Base-by-base conservation (phyloP, 768 basidiomycete genomes). In the Suillus spraguei region DNA sequence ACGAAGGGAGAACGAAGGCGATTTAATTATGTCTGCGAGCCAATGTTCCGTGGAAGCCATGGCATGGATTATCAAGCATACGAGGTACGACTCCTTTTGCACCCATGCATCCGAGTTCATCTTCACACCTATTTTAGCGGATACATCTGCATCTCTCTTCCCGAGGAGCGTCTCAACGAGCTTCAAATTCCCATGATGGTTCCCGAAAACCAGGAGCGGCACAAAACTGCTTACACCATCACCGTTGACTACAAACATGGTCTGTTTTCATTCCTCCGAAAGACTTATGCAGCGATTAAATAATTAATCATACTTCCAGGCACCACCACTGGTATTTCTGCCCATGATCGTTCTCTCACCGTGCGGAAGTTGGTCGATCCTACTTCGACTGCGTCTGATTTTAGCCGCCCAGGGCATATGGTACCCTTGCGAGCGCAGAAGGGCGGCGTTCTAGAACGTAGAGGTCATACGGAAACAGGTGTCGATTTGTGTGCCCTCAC, bases 21-120 rank as follows among this genome's bases (percentile, higher is more conserved):
- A 99, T 76, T 79, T 99, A 63, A 94, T 98, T 72, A 90, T 95
- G 71, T 87, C 97, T 16, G 97, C 87, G 3, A 82, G 83, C 32
- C 85, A 87, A 59, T 88, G 93, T 67, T 94, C 95, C 44, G 93
- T 94, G 1, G 93, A 98, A 77, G 93, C 95, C 72, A 99, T 99
- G 97, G 97, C 97, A 1, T 99, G 94, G 94, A 91, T 99, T 85
- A 95, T 99, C 74, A 91, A 91, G 72, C 89, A 96, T 74, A 94
- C 95, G 0, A 97, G 95, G 97, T 96, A 59, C 64, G 85, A 75
- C 17, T 28, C 36, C 44, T 10, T 35, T 35, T 7, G 16, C 9
- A n/a, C 14, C 49, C 14, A 49, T 36, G 17, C 22, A 49, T 20
- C 28, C 28, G 28, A 28, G 28, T 39, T 28, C 60, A 11, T 41